These are phyloP conservation scores for Crataegus laevigata DNA, from an alignment of 306 rosid genomes.

Conservation along the genomic window DNA sequence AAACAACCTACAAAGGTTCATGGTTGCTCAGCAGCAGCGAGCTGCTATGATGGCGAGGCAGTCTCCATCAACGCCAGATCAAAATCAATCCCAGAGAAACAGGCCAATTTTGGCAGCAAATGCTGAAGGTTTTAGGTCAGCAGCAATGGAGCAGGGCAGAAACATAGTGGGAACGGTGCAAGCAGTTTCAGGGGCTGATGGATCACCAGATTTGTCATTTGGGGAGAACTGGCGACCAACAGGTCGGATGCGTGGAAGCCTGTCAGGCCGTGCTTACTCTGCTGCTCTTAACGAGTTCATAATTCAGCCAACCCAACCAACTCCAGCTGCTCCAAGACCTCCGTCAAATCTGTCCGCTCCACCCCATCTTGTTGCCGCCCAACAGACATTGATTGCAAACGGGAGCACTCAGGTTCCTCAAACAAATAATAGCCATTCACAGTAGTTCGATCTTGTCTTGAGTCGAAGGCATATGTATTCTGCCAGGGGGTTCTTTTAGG, in stretches of 20 bases:
- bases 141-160: slow-evolving; percentile 39
- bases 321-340: slow-evolving; percentile 19
- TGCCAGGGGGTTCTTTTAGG: neutral
- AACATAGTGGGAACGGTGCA: slow-evolving; percentile 27
- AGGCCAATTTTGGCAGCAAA: slow-evolving; percentile 17
- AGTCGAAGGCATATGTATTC: neutral
- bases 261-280: slow-evolving; percentile 36
- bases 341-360: slow-evolving; percentile 8
- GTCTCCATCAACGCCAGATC: slow-evolving; percentile 25
- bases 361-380: slow-evolving; percentile 12
- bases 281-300: slow-evolving; percentile 38
- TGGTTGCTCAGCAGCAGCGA: slow-evolving; percentile 16
- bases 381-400: slow-evolving; percentile 21
- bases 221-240: slow-evolving; percentile 61
- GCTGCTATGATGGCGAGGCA: slow-evolving; percentile 26
- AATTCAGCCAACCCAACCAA: slow-evolving; percentile 52
- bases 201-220: slow-evolving; percentile 16
- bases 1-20: slow-evolving; percentile 29
- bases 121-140: slow-evolving; percentile 21
- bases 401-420: slow-evolving; percentile 26
- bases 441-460: neutral
- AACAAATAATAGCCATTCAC: neutral
- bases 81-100: slow-evolving; percentile 33
- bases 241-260: slow-evolving; percentile 85
- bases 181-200: slow-evolving; percentile 37